Evolutionary conservation across 2,329 filamentous ascomycete species (phyloP), one percentile per base, ranked within the genome.

Genomic region (Paecilomyces sp.): DNA sequence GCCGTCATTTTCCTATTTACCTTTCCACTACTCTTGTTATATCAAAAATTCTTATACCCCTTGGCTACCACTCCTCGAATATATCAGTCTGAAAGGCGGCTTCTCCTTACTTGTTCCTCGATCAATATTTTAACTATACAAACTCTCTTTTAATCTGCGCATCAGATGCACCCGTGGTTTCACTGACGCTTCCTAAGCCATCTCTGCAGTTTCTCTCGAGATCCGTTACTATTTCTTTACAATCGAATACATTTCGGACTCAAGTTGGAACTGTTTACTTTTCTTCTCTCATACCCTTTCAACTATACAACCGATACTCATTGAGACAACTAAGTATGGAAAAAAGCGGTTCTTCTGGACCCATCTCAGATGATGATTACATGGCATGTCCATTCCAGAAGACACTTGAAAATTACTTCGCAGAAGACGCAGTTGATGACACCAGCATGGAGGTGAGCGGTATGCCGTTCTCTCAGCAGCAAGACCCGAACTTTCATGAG

Each of bases 181-280:
- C 31, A 33, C 31, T 33, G 31, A 12, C 0, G 8, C 31, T 33
- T 33, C 8, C 31, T 8, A 8, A 8, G 11, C 8, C 11, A 33
- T 33, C 31, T 33, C 31, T 33, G 9, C 9, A 9, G 31, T 3
- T 3, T 33, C 31, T 12, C 31, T 12, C 6, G 31, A 33, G 75
- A 88, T 90, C 6, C 13, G 36, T 41, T n/a, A n/a, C 15, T n/a
- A n/a, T 3, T n/a, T 15, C 36, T n/a, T 41, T 41, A n/a, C 2
- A 7, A 18, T 4, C 5, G 3, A 47, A n/a, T 22, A 15, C n/a
- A 15, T 47, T 47, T 18, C 5, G 1, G 6, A n/a, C n/a, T 18
- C n/a, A 47, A 9, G n/a, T 8, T 8, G 15, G n/a, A 33, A 11
- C 5, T 1, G 5, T 18, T 18, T 18, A 47, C 8, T 47, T 47